Evolutionary conservation across 352 stramenopile species (phyloP), one percentile per base, ranked within the genome.

Genomic region (Phytophthora constricta): DNA sequence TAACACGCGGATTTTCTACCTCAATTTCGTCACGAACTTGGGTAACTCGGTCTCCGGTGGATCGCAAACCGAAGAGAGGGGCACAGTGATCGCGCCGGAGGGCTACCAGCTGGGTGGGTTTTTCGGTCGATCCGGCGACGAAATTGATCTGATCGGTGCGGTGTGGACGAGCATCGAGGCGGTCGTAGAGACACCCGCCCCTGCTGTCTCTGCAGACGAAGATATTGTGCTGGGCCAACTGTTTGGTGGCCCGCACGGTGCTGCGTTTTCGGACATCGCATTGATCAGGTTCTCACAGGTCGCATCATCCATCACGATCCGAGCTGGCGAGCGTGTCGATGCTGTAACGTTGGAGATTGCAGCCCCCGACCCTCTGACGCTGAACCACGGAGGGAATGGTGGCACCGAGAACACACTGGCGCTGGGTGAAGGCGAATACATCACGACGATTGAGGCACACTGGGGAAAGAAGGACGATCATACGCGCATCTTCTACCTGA

Each of bases 41-140:
- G 74, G 71, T 2, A 70, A 68, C 8, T 59, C 58, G 3, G 23
- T 82, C 1, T 57, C 64, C 3, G 53, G 22, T 41, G 77, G 70
- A 19, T 57, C 54, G 4, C 72, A 72, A 49, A 80, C 68, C 2
- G 74, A 64, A 41, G 61, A 67, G 37, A 80, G 70, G 27, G 63
- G 52, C n/a, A 69, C 63, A 20, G 66, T 79, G 47, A 69, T 61
- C 26, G 76, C 76, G 2, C 76, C 76, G 5, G 52, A 53, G 4
- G 76, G 76, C 0, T 84, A 68, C 19, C 76, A 84, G 49, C 68
- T 84, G 45, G 74, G 73, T 27, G 76, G 63, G 13, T 84, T 84
- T 76, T 82, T 49, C n/a, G 76, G 76, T 10, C 76, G 76, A n/a
- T 50, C 65, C 0, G 70, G 70, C 10, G 61, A 82, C 23, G 74